These are phyloP conservation scores for Tetrahymena malaccensis DNA, from an alignment of 73 alveolate genomes.

Conservation along the genomic window DNA sequence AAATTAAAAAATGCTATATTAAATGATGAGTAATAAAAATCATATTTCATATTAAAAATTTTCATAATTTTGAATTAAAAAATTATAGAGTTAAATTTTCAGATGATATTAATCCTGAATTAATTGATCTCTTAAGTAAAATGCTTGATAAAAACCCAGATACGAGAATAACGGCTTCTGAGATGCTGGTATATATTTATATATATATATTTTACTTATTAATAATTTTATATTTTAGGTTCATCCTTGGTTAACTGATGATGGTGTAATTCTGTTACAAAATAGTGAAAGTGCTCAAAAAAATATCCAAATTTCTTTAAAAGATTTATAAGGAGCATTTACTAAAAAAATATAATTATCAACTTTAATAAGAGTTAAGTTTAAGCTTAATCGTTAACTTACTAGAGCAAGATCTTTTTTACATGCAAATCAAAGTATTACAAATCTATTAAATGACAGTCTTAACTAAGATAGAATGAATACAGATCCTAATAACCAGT, in stretches of 20 bases:
- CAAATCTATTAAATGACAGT: not conserved
- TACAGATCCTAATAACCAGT: not conserved
- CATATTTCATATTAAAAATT: not conserved
- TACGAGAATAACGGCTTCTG: not conserved
- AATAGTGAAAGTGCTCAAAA: not conserved
- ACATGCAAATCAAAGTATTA: not conserved
- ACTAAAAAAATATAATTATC: not conserved
- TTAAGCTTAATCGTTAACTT: not conserved
- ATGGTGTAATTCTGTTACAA: not conserved
- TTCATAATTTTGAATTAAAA: not conserved
- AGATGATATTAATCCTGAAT: not conserved
- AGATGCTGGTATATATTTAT: not conserved
- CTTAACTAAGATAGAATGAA: not conserved
- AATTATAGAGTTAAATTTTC: not conserved
- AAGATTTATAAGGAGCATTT: not conserved
- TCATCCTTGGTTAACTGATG: not conserved
- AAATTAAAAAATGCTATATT: slow-evolving; percentile 17
- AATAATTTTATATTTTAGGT: not conserved
- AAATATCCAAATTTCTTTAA: not conserved
- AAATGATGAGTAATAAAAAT: slow-evolving; percentile 10
- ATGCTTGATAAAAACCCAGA: not conserved
- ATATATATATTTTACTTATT: not conserved
- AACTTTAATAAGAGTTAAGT: not conserved
- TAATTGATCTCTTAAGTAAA: not conserved
- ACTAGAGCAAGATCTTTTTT: not conserved